Evolutionary conservation across 441 rosid genomes (phyloP), one percentile per base, ranked within the genome.

Genomic region (Cnidoscolus chayamansa): DNA sequence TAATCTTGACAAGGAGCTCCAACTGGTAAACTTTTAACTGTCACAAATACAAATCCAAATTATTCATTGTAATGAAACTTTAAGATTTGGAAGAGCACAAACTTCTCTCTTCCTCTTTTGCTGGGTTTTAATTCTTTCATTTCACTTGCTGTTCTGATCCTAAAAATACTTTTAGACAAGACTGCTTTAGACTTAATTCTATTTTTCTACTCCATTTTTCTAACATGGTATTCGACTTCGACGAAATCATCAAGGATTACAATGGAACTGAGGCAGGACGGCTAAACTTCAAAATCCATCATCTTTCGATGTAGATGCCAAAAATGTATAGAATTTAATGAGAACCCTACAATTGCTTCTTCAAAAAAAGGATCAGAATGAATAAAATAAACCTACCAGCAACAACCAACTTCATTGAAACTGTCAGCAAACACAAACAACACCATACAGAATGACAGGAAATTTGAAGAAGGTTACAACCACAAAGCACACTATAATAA

Each of bases 381-480:
- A 65, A 67, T 68, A 30, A 70, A 55, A 50, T 55, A 55, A 47
- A 69, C 63, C 67, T 50, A 72, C 70, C 76, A 63, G 64, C 77
- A 43, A 65, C 73, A 81, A 64, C 81, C 19, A 76, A 74, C 76
- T 77, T 56, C 80, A 74, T 77, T 72, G 78, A 75, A 81, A 43
- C 58, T 69, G 73, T 73, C 80, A 69, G 68, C 71, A 70, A 63
- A 65, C 71, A 65, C 71, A 70, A 63, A 65, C 71, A 65, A n/a
- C 56, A 74, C 35, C 62, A 47, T 53, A 10, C 55, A 71, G 51
- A 53, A 16, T 2, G 48, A 30, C 72, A 16, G 4, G 13, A 64
- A 67, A 37, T 50, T 69, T 56, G 49, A 59, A 30, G 15, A 63
- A 56, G 66, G 43, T 50, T 30, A 59, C 30, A 58, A 58, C 7